Base-by-base conservation (phyloP, 2,329 filamentous ascomycete genomes). In the Fusarium pseudograminearum region DNA sequence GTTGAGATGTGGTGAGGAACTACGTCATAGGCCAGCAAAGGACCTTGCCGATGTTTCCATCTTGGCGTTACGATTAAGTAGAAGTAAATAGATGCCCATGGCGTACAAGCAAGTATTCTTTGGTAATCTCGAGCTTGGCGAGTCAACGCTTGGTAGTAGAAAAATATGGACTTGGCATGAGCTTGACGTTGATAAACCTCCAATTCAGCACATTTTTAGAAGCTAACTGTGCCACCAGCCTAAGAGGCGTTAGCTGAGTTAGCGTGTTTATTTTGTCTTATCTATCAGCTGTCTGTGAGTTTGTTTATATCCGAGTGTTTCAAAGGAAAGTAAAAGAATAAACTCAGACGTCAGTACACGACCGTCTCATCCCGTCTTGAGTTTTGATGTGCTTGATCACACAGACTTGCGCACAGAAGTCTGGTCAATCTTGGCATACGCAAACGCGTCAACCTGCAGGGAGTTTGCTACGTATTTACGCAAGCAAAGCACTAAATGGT, bases 11-110 rank as follows among this genome's bases (percentile, higher is more conserved):
- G 60, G 67, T 68, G 33, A 36, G 38, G 42, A 33, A 51, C 70
- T 75, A 75, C 73, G 73, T 75, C 73, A 75, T 75, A 41, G 47
- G 47, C 16, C 42, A 54, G 65, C 61, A 57, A 52, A 36, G 2
- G n/a, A 54, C 57, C 62, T 62, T 74, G 72, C 72, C 72, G 72
- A 38, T 42, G 55, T 58, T 73, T 70, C 72, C 72, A 61, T 51
- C 72, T 74, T 74, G 72, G 72, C 70, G 46, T 41, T 67, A 47
- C 47, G 50, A 69, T 67, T 57, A 5, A 54, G 31, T 47, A 46
- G 48, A 44, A 56, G 57, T 44, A 67, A 67, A 67, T 38, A 58
- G 58, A 66, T 66, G 28, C 30, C 44, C 44, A 55, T 65, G 24
- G 47, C 51, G 30, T 45, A 48, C 38, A 57, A 65, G 55, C 31